phyloP scores from a whole-genome alignment of 805 yeast species.

The Cyberlindnera samutprakarnensis region DNA sequence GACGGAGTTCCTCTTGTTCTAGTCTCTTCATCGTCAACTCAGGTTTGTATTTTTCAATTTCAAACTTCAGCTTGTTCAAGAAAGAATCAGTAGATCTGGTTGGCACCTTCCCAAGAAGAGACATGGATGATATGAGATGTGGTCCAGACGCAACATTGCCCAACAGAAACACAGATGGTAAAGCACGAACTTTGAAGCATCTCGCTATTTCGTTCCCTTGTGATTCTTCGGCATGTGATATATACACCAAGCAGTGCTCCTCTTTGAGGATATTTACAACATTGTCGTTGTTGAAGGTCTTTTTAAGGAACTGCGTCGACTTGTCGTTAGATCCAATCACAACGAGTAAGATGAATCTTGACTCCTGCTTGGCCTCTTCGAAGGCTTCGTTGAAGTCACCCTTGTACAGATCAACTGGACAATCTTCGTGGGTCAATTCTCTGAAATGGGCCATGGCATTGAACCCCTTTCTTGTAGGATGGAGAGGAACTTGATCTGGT shows the following conservation, averaged over 20 bases:
- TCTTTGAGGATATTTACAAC: slow-evolving; percentile 32
- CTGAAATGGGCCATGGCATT: slow-evolving; percentile 9
- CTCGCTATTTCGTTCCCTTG: slow-evolving; percentile 64
- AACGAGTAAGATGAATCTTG: slow-evolving; percentile 15
- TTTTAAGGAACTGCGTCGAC: slow-evolving; percentile 35
- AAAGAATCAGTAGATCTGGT: slow-evolving; percentile 25
- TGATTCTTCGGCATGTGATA: slow-evolving; percentile 54
- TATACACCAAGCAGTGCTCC: slow-evolving; percentile 48
- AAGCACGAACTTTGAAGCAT: slow-evolving; percentile 40
- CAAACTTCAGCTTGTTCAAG: slow-evolving; percentile 29
- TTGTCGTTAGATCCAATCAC: slow-evolving; percentile 13
- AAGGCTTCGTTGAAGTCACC: slow-evolving; percentile 19
- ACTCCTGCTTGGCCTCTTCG: slow-evolving; percentile 12
- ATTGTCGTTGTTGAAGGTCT: slow-evolving; percentile 36
- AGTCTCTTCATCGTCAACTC: slow-evolving; percentile 52
- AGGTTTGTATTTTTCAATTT: slow-evolving; percentile 49
- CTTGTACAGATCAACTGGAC: slow-evolving; percentile 7
- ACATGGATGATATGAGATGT: slow-evolving; percentile 26
- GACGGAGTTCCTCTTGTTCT: slow-evolving; percentile 52
- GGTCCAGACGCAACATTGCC: slow-evolving; percentile 48
- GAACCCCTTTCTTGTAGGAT: slow-evolving; percentile 18
- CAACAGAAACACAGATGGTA: slow-evolving; percentile 48
- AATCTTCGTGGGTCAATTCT: slow-evolving; percentile 11
- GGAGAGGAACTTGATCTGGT: slow-evolving; percentile 25
- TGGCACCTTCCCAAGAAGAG: slow-evolving; percentile 25